Base-by-base conservation (phyloP, 2,329 filamentous ascomycete genomes). In the Xylariomycetidae sp. region DNA sequence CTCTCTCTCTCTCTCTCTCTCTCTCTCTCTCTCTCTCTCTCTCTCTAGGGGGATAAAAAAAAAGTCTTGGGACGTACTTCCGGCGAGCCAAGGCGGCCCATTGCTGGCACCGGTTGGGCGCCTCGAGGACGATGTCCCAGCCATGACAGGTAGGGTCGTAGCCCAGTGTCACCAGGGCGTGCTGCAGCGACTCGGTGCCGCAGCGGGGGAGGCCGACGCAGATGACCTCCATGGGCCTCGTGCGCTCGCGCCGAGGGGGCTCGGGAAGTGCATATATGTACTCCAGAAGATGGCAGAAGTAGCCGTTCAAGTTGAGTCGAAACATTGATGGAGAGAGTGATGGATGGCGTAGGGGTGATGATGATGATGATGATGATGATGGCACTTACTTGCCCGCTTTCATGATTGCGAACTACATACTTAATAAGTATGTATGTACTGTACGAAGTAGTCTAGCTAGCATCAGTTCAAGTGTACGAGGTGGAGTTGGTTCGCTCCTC, bases 121-220 rank as follows among this genome's bases (percentile, higher is more conserved):
- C 37, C 23, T 59, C 55, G 31, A 55, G 59, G 7, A 57, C 38
- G 17, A 57, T 48, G 30, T 62, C 59, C 53, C 53, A 61, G 5
- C 57, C 59, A 36, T 58, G 54, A 27, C 53, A 57, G 20, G 20
- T 23, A 23, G 8, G 20, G 20, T 23, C 20, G 20, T 23, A 23
- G 8, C 20, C 20, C 8, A 23, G 20, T 12, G 6, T 29, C 5
- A 29, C n/a, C 13, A 29, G 13, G 27, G 27, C 27, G 27, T 29
- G 6, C 27, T 29, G 27, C 4, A 29, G 13, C 6, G 27, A 29
- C 17, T 29, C 27, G 16, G 27, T 29, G 4, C 27, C 27, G 27
- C n/a, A 7, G 12, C 27, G 16, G 12, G 27, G 27, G 6, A 29
- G 12, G 6, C 27, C 27, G 6, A 29, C 27, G 12, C 27, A 29